These are phyloP conservation scores for Linnemannia schmuckeri DNA, from an alignment of 192 early-diverging fungal species.

Conservation along the genomic window DNA sequence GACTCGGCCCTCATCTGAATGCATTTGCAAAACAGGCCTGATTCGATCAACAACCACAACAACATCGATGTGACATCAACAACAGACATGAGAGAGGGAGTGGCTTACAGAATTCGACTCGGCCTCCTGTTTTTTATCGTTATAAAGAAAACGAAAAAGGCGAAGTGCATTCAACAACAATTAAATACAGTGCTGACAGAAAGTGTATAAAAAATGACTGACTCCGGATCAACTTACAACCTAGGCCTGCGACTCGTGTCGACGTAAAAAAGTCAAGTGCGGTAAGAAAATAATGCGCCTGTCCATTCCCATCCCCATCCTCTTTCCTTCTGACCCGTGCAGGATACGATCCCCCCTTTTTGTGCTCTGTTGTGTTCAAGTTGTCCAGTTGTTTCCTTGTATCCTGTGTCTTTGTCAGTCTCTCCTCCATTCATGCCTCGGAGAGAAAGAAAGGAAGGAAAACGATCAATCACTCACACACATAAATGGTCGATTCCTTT, in stretches of 20 bases:
- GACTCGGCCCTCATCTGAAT: no score
- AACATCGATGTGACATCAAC: no score
- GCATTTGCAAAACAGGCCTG: no score
- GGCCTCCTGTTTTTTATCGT: no score
- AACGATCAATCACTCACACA: neutral
- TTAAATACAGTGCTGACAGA: no score
- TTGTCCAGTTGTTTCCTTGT: neutral
- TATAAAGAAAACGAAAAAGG: no score
- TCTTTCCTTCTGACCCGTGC: neutral
- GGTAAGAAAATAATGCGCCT: constrained; percentile 11
- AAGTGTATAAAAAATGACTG: neutral
- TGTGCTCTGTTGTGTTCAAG: neutral
- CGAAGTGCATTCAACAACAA: no score
- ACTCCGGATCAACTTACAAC: constrained; percentile 15
- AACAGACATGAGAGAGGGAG: no score
- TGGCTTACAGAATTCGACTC: no score
- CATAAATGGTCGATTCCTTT: neutral
- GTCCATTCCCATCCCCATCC: neutral
- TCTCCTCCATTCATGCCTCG: neutral
- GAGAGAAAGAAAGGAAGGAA: neutral
- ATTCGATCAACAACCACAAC: no score
- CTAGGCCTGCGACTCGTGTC: constrained; percentile 51
- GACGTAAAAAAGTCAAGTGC: constrained; percentile 56
- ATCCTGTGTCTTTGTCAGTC: neutral
- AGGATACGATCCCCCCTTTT: neutral